phyloP scores from a whole-genome alignment of 2,329 filamentous ascomycete genomes.

The Pseudogymnoascus sp. region DNA sequence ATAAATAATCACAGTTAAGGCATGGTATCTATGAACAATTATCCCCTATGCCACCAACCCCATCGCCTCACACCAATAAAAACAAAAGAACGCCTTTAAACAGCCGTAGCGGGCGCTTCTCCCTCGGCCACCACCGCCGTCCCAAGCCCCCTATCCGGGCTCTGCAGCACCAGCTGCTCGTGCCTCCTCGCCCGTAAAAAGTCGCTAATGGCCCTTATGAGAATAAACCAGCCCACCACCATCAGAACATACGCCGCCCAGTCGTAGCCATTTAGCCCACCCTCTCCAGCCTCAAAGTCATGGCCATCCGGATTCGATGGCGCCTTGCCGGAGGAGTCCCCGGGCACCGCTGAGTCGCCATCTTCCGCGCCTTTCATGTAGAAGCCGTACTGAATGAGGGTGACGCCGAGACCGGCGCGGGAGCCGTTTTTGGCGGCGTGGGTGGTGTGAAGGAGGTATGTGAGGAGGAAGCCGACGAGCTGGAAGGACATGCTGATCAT shows the following conservation, averaged over 20 bases:
- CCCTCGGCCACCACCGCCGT: slow-evolving; percentile 81
- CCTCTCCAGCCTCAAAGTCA: slow-evolving; percentile 57
- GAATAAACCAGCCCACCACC: slow-evolving; percentile 96
- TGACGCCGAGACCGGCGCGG: slow-evolving; percentile 86
- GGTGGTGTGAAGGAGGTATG: slow-evolving; percentile 94
- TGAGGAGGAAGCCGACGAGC: slow-evolving; percentile 92
- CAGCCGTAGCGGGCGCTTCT: slow-evolving; percentile 39
- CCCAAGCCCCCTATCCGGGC: slow-evolving; percentile 77
- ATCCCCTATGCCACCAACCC: neutral
- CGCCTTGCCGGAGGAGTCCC: slow-evolving; percentile 51
- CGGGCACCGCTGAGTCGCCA: slow-evolving; percentile 30
- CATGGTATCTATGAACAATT: slow-evolving; percentile 1
- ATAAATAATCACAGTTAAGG: neutral
- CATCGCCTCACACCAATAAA: neutral
- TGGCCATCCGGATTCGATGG: slow-evolving; percentile 86
- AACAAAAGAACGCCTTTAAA: neutral
- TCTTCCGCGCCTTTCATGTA: slow-evolving; percentile 67
- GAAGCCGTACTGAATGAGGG: slow-evolving; percentile 93
- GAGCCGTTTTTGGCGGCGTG: slow-evolving; percentile 98
- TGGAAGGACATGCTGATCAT: slow-evolving; percentile 98
- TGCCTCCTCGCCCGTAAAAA: slow-evolving; percentile 82
- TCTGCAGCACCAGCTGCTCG: slow-evolving; percentile 87
- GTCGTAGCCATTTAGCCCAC: slow-evolving; percentile 61
- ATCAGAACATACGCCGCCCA: slow-evolving; percentile 90
- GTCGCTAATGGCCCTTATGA: slow-evolving; percentile 88